Percentiles rank a stretch among this genome's conserved stretches.
Evolutionary conservation across 2,329 filamentous ascomycete species (phyloP).

Genomic region (Trichoderma atrobrunneum): DNA sequence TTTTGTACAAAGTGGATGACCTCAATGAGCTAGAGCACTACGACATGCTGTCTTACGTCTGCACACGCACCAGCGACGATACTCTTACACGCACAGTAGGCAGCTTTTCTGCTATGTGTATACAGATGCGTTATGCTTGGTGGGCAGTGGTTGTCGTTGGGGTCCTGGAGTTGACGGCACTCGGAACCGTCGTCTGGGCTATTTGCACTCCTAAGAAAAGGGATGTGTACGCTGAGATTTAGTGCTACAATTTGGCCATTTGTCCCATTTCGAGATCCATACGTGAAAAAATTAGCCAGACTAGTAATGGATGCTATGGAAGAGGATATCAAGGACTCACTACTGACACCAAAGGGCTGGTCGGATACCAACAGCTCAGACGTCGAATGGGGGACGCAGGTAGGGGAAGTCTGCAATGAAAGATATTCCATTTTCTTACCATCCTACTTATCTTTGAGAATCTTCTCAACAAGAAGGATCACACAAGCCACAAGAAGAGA

Average conservation of each 20-base stretch:
- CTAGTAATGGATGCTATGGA: not conserved
- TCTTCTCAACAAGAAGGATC: not conserved
- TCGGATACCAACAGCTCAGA: not conserved
- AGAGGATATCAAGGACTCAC: not conserved
- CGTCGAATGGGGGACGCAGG: not conserved
- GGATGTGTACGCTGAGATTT: not conserved
- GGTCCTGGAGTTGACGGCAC: not conserved
- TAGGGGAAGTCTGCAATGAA: not conserved
- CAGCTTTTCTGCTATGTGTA: not conserved
- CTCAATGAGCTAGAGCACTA: not conserved
- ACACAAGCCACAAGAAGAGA: not conserved
- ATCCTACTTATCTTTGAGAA: not conserved
- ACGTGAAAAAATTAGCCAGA: not conserved
- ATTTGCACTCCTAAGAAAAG: not conserved
- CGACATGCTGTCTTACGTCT: not conserved
- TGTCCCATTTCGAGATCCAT: not conserved
- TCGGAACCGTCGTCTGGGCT: not conserved
- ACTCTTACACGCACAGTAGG: not conserved
- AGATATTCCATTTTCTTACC: not conserved
- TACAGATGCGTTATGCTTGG: not conserved
- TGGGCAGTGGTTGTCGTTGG: not conserved
- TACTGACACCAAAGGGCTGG: not conserved
- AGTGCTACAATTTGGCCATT: not conserved
- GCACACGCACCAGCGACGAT: not conserved
- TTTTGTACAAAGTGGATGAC: not conserved